These are phyloP conservation scores for Osmanthus fragrans DNA, from an alignment of 257 asterid species.

Conservation along the genomic window DNA sequence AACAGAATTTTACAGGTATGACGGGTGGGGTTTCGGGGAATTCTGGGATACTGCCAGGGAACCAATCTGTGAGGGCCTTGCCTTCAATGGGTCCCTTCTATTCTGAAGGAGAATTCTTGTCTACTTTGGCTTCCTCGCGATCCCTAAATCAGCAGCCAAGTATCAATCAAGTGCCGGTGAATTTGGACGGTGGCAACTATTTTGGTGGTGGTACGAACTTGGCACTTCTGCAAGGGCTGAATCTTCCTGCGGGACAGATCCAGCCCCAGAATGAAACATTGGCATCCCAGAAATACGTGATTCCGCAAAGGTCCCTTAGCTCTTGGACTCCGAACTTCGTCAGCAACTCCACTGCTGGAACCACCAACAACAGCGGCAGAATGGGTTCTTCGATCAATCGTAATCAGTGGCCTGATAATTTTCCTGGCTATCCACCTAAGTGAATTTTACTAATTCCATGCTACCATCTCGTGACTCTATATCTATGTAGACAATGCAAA, in stretches of 20 bases:
- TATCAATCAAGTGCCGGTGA: neutral
- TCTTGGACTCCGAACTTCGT: constrained; percentile 25
- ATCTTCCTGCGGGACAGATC: constrained; percentile 7
- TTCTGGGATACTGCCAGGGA: constrained; percentile 1
- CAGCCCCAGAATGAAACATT: constrained; percentile 6
- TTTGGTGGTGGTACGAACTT: neutral
- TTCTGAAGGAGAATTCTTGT: constrained; percentile 20
- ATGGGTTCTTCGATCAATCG: constrained; percentile 19
- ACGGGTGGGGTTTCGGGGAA: neutral
- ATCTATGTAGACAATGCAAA: neutral
- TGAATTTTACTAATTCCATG: neutral
- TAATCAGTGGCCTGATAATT: constrained; percentile 25
- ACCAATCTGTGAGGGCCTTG: neutral
- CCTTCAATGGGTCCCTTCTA: constrained; percentile 5
- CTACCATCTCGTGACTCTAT: neutral
- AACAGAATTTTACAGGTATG: neutral
- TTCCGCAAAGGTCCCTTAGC: constrained; percentile 9
- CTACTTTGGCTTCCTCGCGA: constrained; percentile 15
- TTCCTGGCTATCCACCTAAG: neutral
- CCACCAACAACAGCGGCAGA: neutral
- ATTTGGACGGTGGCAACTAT: constrained; percentile 3
- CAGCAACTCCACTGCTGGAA: neutral
- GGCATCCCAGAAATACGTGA: constrained; percentile 5
- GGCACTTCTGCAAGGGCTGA: neutral
- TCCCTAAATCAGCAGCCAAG: neutral